A percentile compares a stretch with the other conserved stretches of the same genome.
These are phyloP conservation scores for Rhododendron griersonianum DNA, from an alignment of 148 eudicot species.

Conservation along the genomic window DNA sequence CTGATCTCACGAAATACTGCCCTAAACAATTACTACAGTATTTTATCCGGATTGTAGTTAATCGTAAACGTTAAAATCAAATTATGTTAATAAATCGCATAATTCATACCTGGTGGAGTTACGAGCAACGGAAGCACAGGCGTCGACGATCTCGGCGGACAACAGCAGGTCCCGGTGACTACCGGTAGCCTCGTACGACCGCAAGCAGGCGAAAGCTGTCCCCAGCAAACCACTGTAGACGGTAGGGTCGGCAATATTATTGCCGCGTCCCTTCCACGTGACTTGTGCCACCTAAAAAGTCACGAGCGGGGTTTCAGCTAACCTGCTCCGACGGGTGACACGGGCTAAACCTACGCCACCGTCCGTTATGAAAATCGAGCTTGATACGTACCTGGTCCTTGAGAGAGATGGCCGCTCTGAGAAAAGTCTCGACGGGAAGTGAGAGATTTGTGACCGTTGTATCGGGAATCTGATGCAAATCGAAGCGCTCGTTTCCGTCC, in stretches of 20 bases:
- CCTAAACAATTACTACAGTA: neutral
- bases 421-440: slow-evolving; percentile 26
- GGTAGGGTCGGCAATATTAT: slow-evolving; percentile 30
- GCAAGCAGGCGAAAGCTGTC: slow-evolving; percentile 56
- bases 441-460: slow-evolving; percentile 30
- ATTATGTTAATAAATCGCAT: neutral
- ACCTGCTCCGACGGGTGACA: neutral
- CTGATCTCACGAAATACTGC: neutral
- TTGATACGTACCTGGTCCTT: slow-evolving; percentile 45
- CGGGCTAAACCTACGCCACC: neutral
- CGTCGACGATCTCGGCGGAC: slow-evolving; percentile 43
- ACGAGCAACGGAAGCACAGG: slow-evolving; percentile 29
- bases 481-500: slow-evolving; percentile 14
- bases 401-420: slow-evolving; percentile 47
- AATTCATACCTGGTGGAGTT: slow-evolving; percentile 31
- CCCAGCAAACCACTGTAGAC: slow-evolving; percentile 60
- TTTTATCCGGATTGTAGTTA: neutral
- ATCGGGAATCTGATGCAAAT: slow-evolving; percentile 13
- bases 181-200: slow-evolving; percentile 52
- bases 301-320: neutral
- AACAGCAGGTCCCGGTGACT: slow-evolving; percentile 40
- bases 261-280: slow-evolving; percentile 36
- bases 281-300: slow-evolving; percentile 43
- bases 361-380: neutral
- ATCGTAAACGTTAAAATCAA: neutral